phyloP scores from a whole-genome alignment of 2,329 filamentous ascomycete genomes.

The Hymenoscyphus fraxineus region DNA sequence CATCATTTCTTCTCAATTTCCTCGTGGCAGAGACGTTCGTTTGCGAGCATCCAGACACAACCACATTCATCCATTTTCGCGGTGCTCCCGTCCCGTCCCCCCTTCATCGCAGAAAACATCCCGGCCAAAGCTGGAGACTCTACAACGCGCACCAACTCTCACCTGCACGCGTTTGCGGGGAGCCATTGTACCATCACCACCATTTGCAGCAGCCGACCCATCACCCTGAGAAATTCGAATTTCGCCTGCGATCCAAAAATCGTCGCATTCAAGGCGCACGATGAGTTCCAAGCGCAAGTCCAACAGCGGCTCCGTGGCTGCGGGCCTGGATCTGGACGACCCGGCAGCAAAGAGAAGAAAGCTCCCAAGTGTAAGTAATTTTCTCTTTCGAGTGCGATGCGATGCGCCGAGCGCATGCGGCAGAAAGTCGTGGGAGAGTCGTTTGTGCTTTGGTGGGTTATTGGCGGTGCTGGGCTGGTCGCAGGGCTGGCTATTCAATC shows the following conservation, averaged over 20 bases:
- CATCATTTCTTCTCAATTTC: neutral
- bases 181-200: constrained; percentile 20
- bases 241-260: constrained; percentile 9
- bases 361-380: constrained; percentile 49
- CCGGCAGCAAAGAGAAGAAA: constrained; percentile 57
- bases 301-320: constrained; percentile 37
- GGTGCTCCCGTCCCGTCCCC: neutral
- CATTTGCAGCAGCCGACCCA: constrained; percentile 13
- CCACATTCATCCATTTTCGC: neutral
- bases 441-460: constrained; percentile 18
- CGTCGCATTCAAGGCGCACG: constrained; percentile 17
- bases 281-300: constrained; percentile 53
- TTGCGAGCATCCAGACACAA: neutral
- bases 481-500: constrained; percentile 22
- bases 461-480: constrained; percentile 20
- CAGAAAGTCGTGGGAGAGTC: constrained; percentile 8
- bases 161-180: constrained; percentile 18
- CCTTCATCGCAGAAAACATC: constrained; percentile 15
- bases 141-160: constrained; percentile 18
- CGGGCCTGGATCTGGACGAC: constrained; percentile 47
- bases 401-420: constrained; percentile 10
- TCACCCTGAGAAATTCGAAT: constrained; percentile 9
- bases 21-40: neutral
- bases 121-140: constrained; percentile 7
- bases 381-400: neutral